These are phyloP conservation scores for Ophiocytium majus DNA, from an alignment of 352 stramenopile genomes.

Conservation along the genomic window DNA sequence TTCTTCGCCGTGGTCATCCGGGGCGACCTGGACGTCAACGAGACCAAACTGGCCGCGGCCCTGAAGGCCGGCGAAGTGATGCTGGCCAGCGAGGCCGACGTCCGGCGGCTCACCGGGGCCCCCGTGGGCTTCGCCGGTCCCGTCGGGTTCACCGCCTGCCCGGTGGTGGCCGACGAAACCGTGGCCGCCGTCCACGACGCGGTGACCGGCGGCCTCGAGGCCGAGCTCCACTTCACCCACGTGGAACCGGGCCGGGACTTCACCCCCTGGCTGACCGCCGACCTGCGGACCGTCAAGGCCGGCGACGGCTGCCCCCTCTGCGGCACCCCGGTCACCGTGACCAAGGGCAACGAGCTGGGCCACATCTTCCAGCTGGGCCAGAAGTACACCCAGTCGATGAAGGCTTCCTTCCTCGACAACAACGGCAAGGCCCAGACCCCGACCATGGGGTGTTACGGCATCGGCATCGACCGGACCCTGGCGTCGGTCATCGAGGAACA, in stretches of 20 bases:
- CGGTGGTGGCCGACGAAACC: neutral
- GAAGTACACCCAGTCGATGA: neutral
- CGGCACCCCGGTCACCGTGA: neutral
- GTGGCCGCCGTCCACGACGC: neutral
- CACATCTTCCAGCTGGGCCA: neutral
- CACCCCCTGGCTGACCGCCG: neutral
- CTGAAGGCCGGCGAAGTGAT: neutral
- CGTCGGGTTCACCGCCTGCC: neutral
- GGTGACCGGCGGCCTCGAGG: neutral
- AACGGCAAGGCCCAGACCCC: neutral
- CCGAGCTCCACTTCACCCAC: neutral
- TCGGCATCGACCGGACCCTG: slow-evolving; percentile 3
- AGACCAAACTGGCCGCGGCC: neutral
- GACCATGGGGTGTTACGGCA: slow-evolving; percentile 6
- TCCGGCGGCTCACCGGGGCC: neutral
- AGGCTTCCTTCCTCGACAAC: neutral
- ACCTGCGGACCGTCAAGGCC: neutral
- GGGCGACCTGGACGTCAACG: neutral
- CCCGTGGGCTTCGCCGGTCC: neutral
- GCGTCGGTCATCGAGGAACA: neutral
- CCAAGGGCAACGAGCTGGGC: neutral
- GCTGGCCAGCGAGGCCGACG: neutral
- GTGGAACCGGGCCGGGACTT: neutral
- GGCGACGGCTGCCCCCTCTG: neutral
- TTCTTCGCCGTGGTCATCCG: neutral